Percentiles rank a stretch among this genome's conserved stretches.
phyloP scores from a whole-genome alignment of 768 basidiomycete species.

The Multifurca ochricompacta region DNA sequence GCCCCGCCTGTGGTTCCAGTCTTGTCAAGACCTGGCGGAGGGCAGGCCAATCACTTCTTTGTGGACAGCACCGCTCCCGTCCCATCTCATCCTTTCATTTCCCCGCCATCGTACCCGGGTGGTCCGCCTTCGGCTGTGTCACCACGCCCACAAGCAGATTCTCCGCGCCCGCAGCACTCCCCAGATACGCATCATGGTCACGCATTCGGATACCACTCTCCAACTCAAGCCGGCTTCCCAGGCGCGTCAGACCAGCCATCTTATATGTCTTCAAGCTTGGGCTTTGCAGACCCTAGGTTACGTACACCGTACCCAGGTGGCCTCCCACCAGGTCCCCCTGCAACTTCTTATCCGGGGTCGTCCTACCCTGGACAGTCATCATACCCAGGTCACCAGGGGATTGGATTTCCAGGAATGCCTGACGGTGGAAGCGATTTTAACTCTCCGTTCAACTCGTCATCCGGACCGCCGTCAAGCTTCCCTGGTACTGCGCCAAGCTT shows the following conservation, averaged over 20 bases:
- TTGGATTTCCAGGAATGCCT: neutral
- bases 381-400: constrained; percentile 16
- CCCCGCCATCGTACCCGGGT: constrained; percentile 5
- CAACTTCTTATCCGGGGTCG: neutral
- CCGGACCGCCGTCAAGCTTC: constrained; percentile 1
- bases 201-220: neutral
- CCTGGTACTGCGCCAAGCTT: neutral
- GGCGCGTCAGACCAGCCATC: neutral
- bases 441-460: constrained; percentile 13
- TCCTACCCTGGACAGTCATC: constrained; percentile 11
- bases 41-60: constrained; percentile 1
- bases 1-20: neutral
- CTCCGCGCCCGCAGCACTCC: neutral
- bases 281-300: neutral
- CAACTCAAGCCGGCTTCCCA: neutral
- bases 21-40: neutral
- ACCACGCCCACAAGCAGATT: neutral
- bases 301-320: neutral
- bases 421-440: neutral
- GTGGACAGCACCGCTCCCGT: neutral
- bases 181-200: neutral
- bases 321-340: neutral
- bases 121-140: neutral
- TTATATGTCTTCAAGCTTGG: neutral
- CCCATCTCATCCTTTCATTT: neutral